phyloP scores from a whole-genome alignment of 192 early-diverging fungal genomes.

The Rhizophagus clarus region DNA sequence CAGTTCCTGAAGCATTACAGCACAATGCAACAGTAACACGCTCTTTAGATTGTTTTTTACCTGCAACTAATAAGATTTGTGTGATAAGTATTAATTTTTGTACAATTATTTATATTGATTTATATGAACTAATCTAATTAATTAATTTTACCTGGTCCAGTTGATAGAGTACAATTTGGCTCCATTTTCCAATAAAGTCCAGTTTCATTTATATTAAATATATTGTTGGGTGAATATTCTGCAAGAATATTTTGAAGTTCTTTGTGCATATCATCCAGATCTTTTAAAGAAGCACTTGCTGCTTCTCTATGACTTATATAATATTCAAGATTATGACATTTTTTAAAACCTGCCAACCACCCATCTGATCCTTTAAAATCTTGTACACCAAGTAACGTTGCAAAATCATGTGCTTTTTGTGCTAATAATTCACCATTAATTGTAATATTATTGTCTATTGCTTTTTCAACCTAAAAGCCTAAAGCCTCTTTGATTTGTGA shows the following conservation, averaged over 20 bases:
- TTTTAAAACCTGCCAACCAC: not conserved
- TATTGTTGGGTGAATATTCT: not conserved
- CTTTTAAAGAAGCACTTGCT: not conserved
- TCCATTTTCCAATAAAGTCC: slow-evolving; percentile 20
- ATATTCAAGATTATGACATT: not conserved
- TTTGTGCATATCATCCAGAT: not conserved
- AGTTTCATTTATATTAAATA: slow-evolving; percentile 17
- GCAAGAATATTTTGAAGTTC: not conserved
- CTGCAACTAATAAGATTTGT: not conserved
- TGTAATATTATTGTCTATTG: not conserved
- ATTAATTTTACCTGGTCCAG: not conserved
- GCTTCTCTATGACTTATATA: not conserved
- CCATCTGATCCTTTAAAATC: slow-evolving; percentile 7
- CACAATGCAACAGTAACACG: not conserved
- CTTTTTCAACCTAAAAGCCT: not conserved
- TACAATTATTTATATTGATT: not conserved
- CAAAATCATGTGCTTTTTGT: slow-evolving; percentile 14
- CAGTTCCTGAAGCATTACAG: not conserved
- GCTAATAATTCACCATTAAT: not conserved
- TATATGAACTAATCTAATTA: not conserved
- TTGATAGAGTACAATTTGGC: not conserved
- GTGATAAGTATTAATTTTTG: not conserved
- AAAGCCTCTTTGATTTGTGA: slow-evolving; percentile 14
- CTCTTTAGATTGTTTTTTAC: too few species aligned
- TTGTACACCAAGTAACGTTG: not conserved